Evolutionary conservation across 495 filamentous ascomycete genomes (phyloP).

Genomic region (Penicilliopsis zonata): DNA sequence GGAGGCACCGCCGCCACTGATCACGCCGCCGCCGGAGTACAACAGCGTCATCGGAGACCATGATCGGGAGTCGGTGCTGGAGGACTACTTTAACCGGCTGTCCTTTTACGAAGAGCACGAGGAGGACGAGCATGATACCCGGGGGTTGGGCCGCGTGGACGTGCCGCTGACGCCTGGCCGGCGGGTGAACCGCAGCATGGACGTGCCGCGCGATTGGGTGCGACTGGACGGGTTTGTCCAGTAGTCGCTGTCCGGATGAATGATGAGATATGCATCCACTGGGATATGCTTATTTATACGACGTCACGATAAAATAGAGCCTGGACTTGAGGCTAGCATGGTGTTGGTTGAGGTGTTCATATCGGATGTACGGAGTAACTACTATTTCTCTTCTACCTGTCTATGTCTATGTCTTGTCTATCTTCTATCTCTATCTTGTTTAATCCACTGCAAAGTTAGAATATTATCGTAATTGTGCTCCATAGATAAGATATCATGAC

Average conservation of each 20-base stretch:
- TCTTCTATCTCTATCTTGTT: too few relatives aligned
- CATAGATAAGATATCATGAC: too few relatives aligned
- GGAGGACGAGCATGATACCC: conserved; percentile 43
- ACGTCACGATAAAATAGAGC: too few relatives aligned
- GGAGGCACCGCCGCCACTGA: conserved; percentile 67
- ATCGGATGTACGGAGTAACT: too few relatives aligned
- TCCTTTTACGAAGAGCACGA: conserved; percentile 45
- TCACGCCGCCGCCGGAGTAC: conserved; percentile 84
- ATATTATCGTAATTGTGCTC: too few relatives aligned
- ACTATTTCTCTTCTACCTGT: too few relatives aligned
- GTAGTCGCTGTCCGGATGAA: conserved; percentile 9
- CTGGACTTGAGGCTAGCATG: too few relatives aligned
- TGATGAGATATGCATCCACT: too few relatives aligned
- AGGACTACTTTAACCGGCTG: conserved; percentile 78
- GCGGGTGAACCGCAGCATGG: conserved; percentile 60
- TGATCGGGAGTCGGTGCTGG: conserved; percentile 62
- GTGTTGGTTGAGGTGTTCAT: too few relatives aligned
- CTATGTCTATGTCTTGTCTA: too few relatives aligned
- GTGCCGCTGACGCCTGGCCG: conserved; percentile 61
- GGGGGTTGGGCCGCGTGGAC: conserved; percentile 40
- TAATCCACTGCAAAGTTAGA: too few relatives aligned
- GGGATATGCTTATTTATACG: too few relatives aligned
- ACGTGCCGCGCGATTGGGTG: conserved; percentile 40
- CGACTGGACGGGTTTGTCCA: conserved; percentile 23
- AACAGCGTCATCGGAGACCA: conserved; percentile 70